These are phyloP conservation scores for Vigna angularis DNA, from an alignment of 306 rosid species.

Conservation along the genomic window DNA sequence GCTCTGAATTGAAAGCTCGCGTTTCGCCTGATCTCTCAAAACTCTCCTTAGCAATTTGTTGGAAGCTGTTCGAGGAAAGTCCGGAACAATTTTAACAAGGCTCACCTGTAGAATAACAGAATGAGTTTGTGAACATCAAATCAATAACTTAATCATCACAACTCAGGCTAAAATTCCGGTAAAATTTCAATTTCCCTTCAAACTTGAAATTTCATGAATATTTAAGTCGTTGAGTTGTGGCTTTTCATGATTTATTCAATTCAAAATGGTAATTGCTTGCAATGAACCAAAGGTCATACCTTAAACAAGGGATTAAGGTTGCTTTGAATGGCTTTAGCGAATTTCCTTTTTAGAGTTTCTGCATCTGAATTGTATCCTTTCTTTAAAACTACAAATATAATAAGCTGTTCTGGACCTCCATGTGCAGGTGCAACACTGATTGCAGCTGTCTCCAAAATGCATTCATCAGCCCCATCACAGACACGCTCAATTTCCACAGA, in stretches of 20 bases:
- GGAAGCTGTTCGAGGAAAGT: constrained; percentile 86
- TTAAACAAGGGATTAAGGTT: constrained; percentile 89
- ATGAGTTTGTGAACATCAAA: constrained; percentile 14
- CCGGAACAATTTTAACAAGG: constrained; percentile 60
- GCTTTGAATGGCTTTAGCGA: constrained; percentile 77
- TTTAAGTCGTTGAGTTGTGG: not conserved
- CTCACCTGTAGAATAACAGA: constrained; percentile 57
- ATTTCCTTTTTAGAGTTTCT: constrained; percentile 59
- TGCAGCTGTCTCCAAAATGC: constrained; percentile 82
- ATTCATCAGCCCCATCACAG: constrained; percentile 74
- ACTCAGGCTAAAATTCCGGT: constrained; percentile 12
- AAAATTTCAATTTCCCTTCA: not conserved
- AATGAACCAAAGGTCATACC: constrained; percentile 50
- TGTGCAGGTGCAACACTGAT: constrained; percentile 64
- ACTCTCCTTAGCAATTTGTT: constrained; percentile 89
- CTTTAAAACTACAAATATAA: constrained; percentile 69
- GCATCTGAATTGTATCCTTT: constrained; percentile 57
- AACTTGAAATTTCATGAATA: constrained; percentile 13
- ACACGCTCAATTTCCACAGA: constrained; percentile 86
- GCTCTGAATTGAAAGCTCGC: constrained; percentile 63
- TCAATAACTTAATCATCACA: constrained; percentile 6
- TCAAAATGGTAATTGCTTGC: constrained; percentile 10
- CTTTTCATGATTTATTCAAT: constrained; percentile 1
- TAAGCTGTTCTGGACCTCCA: constrained; percentile 87
- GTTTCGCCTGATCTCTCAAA: constrained; percentile 82